Evolutionary conservation across 1,139 yeast species (phyloP), one percentile per base, ranked within the genome.

Genomic region (Sugiyamaella paludigena): DNA sequence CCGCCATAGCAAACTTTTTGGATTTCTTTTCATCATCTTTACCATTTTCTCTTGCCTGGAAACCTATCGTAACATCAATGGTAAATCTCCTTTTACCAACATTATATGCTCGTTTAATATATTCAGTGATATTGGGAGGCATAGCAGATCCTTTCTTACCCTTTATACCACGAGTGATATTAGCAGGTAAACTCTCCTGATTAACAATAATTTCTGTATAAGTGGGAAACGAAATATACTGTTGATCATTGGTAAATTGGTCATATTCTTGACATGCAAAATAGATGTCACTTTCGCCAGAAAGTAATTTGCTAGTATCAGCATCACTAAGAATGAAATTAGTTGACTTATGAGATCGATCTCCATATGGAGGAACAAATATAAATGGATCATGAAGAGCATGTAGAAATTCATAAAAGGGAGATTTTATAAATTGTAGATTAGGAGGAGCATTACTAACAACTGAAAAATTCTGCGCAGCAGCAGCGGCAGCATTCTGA

Each of bases 101-200:
- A 10, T 47, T 27, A 19, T 44, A 36, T 4, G 40, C 48, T 29
- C 46, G 38, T 36, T 16, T 15, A 19, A 55, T 43, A 28, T 46
- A 45, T 16, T 53, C 52, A 1, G 73, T 69, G 30, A 71, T 38
- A 47, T 72, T 72, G 0, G 67, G 70, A 1, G 76, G 75, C 39
- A 60, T 56, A 2, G 72, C 64, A 0, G 74, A 66, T 2, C 76
- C 76, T 0, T 65, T 65, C 44, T 61, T 60, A 30, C 69, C 69
- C 46, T 68, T 67, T 19, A 72, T 54, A 3, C 76, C 76, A 4
- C 71, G 56, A 2, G 64, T 45, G 2, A 61, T 51, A 41, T 63
- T 63, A 2, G 60, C 62, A 11, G 52, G 55, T 11, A 68, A 49
- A 4, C 46, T 55, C 27, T 50, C 47, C 12, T 50, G 50, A 49